These are phyloP conservation scores for Gossypium davidsonii DNA, from an alignment of 441 rosid genomes.

Conservation along the genomic window DNA sequence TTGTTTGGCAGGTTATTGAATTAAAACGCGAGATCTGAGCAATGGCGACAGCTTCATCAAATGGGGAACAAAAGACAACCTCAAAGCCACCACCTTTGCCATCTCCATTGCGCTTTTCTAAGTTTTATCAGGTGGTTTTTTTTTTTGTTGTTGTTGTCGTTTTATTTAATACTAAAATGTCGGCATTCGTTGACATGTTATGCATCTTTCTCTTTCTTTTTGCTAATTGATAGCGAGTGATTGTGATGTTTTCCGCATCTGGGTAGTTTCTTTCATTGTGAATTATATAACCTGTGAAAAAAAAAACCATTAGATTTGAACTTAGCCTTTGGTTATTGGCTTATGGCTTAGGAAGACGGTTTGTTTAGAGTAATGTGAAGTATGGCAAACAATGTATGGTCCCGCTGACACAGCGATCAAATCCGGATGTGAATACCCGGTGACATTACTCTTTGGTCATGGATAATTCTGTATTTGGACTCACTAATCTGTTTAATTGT, in stretches of 20 bases:
- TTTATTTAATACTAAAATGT: neutral
- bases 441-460: neutral
- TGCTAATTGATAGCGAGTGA: constrained; percentile 11
- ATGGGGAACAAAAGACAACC: constrained; percentile 47
- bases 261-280: neutral
- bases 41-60: constrained; percentile 53
- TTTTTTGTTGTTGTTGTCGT: neutral
- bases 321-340: constrained; percentile 7
- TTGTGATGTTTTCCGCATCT: constrained; percentile 9
- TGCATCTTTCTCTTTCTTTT: constrained; percentile 12
- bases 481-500: neutral
- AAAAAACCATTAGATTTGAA: neutral
- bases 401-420: neutral
- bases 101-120: constrained; percentile 86
- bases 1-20: neutral
- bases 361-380: neutral
- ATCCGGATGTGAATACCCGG: neutral
- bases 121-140: constrained; percentile 63
- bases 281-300: neutral
- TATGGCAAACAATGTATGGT: neutral
- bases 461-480: neutral
- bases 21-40: constrained; percentile 36
- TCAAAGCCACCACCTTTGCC: constrained; percentile 84
- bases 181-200: neutral
- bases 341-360: neutral